Evolutionary conservation across 768 basidiomycete species (phyloP).

Genomic region (Lactarius sanguifluus): DNA sequence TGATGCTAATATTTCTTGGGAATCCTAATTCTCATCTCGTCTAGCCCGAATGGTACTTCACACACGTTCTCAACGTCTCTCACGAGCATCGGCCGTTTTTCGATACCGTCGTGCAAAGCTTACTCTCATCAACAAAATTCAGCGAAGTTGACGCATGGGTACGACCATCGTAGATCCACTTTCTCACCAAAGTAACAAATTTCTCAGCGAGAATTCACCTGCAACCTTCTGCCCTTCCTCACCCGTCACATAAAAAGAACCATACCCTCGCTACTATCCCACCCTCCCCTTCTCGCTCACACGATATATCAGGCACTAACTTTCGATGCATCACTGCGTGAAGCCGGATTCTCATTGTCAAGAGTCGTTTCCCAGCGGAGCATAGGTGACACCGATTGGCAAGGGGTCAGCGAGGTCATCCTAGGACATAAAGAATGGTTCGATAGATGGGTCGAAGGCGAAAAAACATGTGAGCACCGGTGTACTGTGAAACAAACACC

Average conservation of each 20-base stretch:
- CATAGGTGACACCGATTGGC: slow-evolving; percentile 49
- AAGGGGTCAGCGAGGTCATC: slow-evolving; percentile 79
- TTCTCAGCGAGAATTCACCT: slow-evolving; percentile 76
- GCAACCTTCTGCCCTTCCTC: slow-evolving; percentile 74
- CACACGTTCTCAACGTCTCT: slow-evolving; percentile 82
- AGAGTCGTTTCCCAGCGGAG: slow-evolving; percentile 46
- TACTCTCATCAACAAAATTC: slow-evolving; percentile 66
- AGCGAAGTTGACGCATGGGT: slow-evolving; percentile 75
- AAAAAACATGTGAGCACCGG: slow-evolving; percentile 71
- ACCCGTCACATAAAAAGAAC: slow-evolving; percentile 73
- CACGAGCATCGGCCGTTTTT: slow-evolving; percentile 86
- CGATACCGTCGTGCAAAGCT: slow-evolving; percentile 66
- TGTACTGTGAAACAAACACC: background rate
- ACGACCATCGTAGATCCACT: slow-evolving; percentile 30
- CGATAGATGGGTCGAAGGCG: slow-evolving; percentile 84
- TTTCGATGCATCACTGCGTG: slow-evolving; percentile 78
- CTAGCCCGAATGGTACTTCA: slow-evolving; percentile 97
- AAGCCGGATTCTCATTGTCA: slow-evolving; percentile 67
- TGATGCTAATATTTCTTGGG: slow-evolving; percentile 32
- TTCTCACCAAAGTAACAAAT: slow-evolving; percentile 14
- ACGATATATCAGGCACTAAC: slow-evolving; percentile 90
- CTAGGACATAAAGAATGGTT: slow-evolving; percentile 89
- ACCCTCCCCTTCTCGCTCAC: slow-evolving; percentile 88
- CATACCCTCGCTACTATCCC: slow-evolving; percentile 67
- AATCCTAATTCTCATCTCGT: background rate